These are phyloP conservation scores for Sporothrix phasma DNA, from an alignment of 2,329 filamentous ascomycete species.

Conservation along the genomic window DNA sequence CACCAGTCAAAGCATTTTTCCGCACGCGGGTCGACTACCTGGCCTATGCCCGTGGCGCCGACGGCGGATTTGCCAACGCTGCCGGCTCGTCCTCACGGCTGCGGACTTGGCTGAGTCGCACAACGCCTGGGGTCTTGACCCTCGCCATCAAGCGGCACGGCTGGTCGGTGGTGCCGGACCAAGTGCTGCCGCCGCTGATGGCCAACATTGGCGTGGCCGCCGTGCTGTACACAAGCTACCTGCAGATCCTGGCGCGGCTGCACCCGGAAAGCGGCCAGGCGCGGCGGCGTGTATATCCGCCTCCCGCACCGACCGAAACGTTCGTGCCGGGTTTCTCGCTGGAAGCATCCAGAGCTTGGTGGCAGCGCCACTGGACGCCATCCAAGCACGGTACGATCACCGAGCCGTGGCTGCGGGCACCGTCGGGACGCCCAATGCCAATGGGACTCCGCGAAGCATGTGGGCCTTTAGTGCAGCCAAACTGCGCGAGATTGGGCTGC, in stretches of 20 bases:
- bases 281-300: slow-evolving; percentile 57
- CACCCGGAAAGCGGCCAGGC: slow-evolving; percentile 52
- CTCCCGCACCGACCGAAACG: slow-evolving; percentile 51
- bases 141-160: slow-evolving; percentile 60
- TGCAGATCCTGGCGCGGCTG: slow-evolving; percentile 56
- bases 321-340: slow-evolving; percentile 59
- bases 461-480: slow-evolving; percentile 61
- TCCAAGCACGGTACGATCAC: slow-evolving; percentile 63
- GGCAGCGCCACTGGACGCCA: slow-evolving; percentile 65
- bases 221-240: slow-evolving; percentile 65
- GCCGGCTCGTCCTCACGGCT: slow-evolving; percentile 26
- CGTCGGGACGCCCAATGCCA: slow-evolving; percentile 22
- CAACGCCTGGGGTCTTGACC: slow-evolving; percentile 58
- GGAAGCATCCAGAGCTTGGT: slow-evolving; percentile 60
- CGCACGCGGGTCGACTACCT: slow-evolving; percentile 78
- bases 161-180: slow-evolving; percentile 64
- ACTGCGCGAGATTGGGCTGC: slow-evolving; percentile 59
- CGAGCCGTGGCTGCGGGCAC: slow-evolving; percentile 33
- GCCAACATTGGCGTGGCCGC: slow-evolving; percentile 67
- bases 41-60: slow-evolving; percentile 44
- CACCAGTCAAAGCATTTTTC: slow-evolving; percentile 88
- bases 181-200: slow-evolving; percentile 64
- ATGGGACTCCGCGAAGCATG: slow-evolving; percentile 46
- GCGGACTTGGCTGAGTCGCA: slow-evolving; percentile 47
- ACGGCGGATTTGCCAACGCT: slow-evolving; percentile 3